phyloP scores from a whole-genome alignment of 208 protist species.

The Crithidia bombi region DNA sequence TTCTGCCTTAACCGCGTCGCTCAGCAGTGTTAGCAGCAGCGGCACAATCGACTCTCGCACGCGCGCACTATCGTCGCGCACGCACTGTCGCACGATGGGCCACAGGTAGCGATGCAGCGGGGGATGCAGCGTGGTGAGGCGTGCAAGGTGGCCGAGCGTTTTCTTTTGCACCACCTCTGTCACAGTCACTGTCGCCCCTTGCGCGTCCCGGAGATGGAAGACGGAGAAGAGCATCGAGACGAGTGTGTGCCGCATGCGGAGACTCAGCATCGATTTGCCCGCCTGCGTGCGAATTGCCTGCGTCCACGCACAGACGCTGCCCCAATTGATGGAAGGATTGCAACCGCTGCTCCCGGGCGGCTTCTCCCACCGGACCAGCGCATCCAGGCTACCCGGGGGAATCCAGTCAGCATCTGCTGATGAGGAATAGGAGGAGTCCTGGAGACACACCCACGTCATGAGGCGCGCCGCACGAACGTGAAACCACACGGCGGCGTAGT shows the following conservation, averaged over 20 bases:
- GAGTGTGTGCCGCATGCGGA: conserved; percentile 54
- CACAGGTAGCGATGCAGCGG: conserved; percentile 68
- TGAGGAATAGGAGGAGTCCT: too few relatives aligned
- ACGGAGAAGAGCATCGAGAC: conserved; percentile 72
- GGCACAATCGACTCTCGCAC: conserved; percentile 81
- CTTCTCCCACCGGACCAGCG: conserved; percentile 17
- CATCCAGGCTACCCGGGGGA: conserved; percentile 6
- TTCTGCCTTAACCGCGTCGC: conserved; percentile 14
- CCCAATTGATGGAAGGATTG: conserved; percentile 15
- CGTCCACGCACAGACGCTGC: conserved; percentile 42
- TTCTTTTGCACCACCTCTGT: conserved; percentile 57
- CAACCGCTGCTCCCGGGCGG: neutral
- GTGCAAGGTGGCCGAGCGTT: conserved; percentile 56
- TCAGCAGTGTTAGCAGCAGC: conserved; percentile 74
- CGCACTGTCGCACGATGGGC: conserved; percentile 67
- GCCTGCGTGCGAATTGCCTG: conserved; percentile 41
- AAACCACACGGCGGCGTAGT: conserved; percentile 47
- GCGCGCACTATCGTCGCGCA: conserved; percentile 69
- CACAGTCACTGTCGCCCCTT: conserved; percentile 31
- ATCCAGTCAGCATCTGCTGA: conserved; percentile 5
- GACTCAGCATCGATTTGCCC: conserved; percentile 53
- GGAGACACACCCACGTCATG: conserved; percentile 48
- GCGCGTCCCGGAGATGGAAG: conserved; percentile 58
- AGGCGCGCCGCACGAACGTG: conserved; percentile 69
- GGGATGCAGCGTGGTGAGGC: conserved; percentile 57